Evolutionary conservation across 2,329 filamentous ascomycete species (phyloP).

Genomic region (Epicoccum sorghinum): DNA sequence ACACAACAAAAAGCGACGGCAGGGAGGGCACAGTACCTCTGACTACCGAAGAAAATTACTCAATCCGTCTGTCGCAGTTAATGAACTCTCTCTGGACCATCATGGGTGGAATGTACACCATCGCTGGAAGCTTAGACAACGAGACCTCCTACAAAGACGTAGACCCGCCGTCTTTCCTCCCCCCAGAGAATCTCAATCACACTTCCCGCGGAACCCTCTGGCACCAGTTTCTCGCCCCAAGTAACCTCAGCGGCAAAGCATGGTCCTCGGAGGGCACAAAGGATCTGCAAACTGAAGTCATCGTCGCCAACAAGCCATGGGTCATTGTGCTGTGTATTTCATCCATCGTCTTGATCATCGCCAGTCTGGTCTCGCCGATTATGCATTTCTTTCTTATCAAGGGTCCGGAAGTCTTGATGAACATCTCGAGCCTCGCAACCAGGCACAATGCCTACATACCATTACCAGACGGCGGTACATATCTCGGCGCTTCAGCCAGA

Average conservation of each 20-base stretch:
- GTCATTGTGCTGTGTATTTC: not conserved
- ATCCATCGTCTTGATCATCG: not conserved
- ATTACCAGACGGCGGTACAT: not conserved
- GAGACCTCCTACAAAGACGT: not conserved
- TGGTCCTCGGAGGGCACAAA: not conserved
- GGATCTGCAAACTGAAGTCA: not conserved
- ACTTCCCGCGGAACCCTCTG: not conserved
- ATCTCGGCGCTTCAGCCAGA: not conserved
- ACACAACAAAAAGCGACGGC: not conserved
- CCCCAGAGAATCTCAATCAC: not conserved
- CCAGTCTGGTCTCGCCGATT: conserved; percentile 1
- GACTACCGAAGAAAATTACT: not conserved
- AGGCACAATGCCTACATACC: conserved; percentile 4
- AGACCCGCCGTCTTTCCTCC: not conserved
- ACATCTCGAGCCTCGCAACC: conserved; percentile 14
- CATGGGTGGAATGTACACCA: not conserved
- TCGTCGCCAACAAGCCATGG: not conserved
- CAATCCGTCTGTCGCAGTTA: not conserved
- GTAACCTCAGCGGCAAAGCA: not conserved
- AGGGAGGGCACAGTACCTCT: not conserved
- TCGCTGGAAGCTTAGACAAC: not conserved
- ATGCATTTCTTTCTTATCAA: not conserved
- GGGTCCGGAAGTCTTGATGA: conserved; percentile 12
- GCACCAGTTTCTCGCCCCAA: not conserved
- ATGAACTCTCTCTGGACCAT: not conserved